Evolutionary conservation across 2,329 filamentous ascomycete species (phyloP).

Genomic region (Teratosphaeriaceae sp.): DNA sequence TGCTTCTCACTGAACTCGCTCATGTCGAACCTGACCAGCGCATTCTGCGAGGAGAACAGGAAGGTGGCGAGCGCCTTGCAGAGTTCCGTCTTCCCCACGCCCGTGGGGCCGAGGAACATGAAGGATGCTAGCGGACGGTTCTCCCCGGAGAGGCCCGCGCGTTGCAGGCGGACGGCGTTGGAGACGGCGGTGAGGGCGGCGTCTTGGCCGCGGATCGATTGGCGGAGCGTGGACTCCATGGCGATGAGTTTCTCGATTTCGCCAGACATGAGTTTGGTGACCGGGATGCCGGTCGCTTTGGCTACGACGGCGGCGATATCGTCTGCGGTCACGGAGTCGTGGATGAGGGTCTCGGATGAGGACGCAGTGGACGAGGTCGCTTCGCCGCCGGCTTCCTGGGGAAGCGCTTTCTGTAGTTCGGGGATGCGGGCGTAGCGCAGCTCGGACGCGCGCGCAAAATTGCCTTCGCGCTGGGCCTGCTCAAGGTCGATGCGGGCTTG

Average conservation of each 20-base stretch:
- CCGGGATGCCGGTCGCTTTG: slow-evolving; percentile 84
- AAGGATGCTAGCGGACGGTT: slow-evolving; percentile 89
- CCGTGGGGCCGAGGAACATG: slow-evolving; percentile 96
- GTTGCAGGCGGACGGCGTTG: slow-evolving; percentile 87
- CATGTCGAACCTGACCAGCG: slow-evolving; percentile 95
- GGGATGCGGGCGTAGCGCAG: slow-evolving; percentile 85
- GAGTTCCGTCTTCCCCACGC: slow-evolving; percentile 94
- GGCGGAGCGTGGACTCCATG: slow-evolving; percentile 84
- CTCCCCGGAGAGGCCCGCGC: slow-evolving; percentile 84
- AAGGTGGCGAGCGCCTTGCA: slow-evolving; percentile 94
- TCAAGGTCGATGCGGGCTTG: slow-evolving; percentile 79
- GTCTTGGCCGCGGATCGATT: slow-evolving; percentile 86
- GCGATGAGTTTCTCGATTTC: slow-evolving; percentile 91
- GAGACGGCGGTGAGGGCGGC: slow-evolving; percentile 87
- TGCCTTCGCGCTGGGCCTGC: slow-evolving; percentile 75
- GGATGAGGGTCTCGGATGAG: slow-evolving; percentile 58
- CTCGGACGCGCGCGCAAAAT: slow-evolving; percentile 87
- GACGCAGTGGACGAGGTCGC: slow-evolving; percentile 13
- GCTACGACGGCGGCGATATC: slow-evolving; percentile 93
- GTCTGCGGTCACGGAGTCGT: slow-evolving; percentile 91
- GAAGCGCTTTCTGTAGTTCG: slow-evolving; percentile 68
- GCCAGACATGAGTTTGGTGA: slow-evolving; percentile 84
- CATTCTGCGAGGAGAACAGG: slow-evolving; percentile 84
- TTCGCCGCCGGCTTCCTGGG: slow-evolving; percentile 60
- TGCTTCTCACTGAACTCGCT: slow-evolving; percentile 97